Conservation (phyloP, 2,329 filamentous ascomycete genomes). For the Diaporthe nobilis region DNA sequence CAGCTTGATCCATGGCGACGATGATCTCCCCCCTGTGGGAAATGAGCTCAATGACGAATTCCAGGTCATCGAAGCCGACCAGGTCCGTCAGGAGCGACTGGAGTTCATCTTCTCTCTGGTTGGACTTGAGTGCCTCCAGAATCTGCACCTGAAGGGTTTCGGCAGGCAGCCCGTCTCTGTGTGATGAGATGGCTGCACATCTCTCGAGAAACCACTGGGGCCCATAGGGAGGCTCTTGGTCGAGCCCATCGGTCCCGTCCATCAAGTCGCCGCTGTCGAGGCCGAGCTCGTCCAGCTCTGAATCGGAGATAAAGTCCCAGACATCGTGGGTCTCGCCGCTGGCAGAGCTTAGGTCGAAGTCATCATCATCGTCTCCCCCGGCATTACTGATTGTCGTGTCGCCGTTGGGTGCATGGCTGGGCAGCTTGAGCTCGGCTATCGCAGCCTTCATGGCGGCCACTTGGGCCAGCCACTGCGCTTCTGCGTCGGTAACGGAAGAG, state of each 20-base stretch:
- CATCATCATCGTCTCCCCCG: slow-evolving; percentile 75
- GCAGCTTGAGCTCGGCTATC: slow-evolving; percentile 78
- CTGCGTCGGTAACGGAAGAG: slow-evolving; percentile 52
- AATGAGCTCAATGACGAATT: slow-evolving; percentile 93
- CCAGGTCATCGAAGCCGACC: slow-evolving; percentile 92
- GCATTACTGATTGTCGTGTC: slow-evolving; percentile 65
- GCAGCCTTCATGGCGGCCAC: slow-evolving; percentile 89
- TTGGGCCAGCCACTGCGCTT: slow-evolving; percentile 85
- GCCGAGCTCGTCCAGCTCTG: slow-evolving; percentile 72
- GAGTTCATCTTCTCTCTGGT: slow-evolving; percentile 83
- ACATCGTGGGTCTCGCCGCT: slow-evolving; percentile 82
- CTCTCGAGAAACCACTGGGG: slow-evolving; percentile 79
- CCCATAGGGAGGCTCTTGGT: slow-evolving; percentile 59
- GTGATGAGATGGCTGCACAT: slow-evolving; percentile 76
- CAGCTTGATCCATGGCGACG: slow-evolving; percentile 51
- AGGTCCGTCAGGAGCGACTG: slow-evolving; percentile 92
- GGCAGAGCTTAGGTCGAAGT: slow-evolving; percentile 63
- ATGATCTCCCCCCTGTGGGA: slow-evolving; percentile 80
- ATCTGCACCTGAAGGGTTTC: slow-evolving; percentile 85
- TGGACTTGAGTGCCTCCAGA: slow-evolving; percentile 78
- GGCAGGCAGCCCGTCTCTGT: slow-evolving; percentile 76
- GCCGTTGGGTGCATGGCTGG: slow-evolving; percentile 55
- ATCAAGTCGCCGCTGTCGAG: slow-evolving; percentile 57
- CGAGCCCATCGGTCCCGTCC: slow-evolving; percentile 54
- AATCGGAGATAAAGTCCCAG: slow-evolving; percentile 92